Evolutionary conservation across 352 stramenopile species (phyloP).

Genomic region (Globisporangium echinulatum): DNA sequence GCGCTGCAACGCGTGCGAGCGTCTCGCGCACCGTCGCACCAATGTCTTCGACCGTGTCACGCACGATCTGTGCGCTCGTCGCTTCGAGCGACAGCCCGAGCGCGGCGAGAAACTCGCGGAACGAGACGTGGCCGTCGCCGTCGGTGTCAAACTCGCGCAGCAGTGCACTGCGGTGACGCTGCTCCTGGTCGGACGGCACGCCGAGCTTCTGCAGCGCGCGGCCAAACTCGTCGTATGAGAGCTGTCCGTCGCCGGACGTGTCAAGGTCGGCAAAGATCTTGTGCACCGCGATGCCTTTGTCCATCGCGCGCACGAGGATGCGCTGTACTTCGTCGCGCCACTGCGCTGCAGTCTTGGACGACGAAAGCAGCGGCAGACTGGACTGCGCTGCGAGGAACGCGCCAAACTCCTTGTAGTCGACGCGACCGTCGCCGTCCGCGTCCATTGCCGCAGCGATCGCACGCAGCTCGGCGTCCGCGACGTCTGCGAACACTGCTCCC

Average conservation of each 20-base stretch:
- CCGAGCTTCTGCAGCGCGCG: constrained; percentile 45
- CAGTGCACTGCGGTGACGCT: constrained; percentile 20
- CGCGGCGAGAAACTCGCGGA: constrained; percentile 69
- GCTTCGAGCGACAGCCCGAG: constrained; percentile 42
- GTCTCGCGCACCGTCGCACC: constrained; percentile 32
- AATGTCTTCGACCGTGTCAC: constrained; percentile 40
- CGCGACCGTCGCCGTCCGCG: constrained; percentile 35
- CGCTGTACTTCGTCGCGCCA: constrained; percentile 49
- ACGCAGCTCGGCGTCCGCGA: constrained; percentile 29
- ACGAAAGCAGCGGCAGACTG: neutral
- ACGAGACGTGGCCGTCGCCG: constrained; percentile 59
- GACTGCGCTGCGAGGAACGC: constrained; percentile 20
- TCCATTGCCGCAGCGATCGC: constrained; percentile 32
- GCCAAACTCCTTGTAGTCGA: constrained; percentile 38
- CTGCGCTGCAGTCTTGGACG: constrained; percentile 3
- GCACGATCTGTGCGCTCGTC: constrained; percentile 31
- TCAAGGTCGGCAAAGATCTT: constrained; percentile 67
- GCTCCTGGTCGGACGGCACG: constrained; percentile 16
- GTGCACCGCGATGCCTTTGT: constrained; percentile 53
- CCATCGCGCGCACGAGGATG: constrained; percentile 39
- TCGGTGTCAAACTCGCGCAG: constrained; percentile 52
- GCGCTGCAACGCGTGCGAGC: constrained; percentile 32
- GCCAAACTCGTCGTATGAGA: constrained; percentile 53
- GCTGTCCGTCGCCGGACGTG: constrained; percentile 43
- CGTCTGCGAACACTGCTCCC: constrained; percentile 35